phyloP scores from a whole-genome alignment of 371 early-diverging fungal species.

The Circinella minor region DNA sequence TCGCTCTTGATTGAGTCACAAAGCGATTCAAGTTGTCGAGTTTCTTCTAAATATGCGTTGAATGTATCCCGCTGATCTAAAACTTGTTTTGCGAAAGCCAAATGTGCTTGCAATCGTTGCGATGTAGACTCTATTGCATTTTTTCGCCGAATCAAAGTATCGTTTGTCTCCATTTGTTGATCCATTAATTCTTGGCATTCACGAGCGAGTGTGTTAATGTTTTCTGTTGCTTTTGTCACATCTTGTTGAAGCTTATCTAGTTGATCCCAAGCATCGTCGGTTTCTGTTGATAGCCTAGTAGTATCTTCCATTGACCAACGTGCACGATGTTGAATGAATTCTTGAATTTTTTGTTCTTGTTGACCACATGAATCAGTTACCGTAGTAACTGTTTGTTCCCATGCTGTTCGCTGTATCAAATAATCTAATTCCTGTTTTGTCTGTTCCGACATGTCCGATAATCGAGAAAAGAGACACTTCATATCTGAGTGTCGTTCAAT shows the following conservation, averaged over 20 bases:
- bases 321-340: constrained; percentile 22
- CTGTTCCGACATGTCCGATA: constrained; percentile 17
- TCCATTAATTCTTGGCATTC: neutral
- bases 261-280: neutral
- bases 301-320: constrained; percentile 26
- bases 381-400: constrained; percentile 24
- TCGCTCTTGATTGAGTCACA: constrained; percentile 8
- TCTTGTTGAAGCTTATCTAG: neutral
- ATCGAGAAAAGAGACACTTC: constrained; percentile 11
- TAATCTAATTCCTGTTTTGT: constrained; percentile 21
- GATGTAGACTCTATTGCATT: neutral
- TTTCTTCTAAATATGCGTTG: constrained; percentile 8
- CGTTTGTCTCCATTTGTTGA: constrained; percentile 3
- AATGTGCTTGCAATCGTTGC: constrained; percentile 4
- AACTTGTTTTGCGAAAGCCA: constrained; percentile 21
- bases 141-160: constrained; percentile 8
- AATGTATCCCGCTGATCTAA: constrained; percentile 12
- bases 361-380: constrained; percentile 17
- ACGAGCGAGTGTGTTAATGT: neutral
- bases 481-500: constrained; percentile 14
- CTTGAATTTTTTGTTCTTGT: constrained; percentile 22
- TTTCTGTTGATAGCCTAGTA: neutral
- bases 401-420: constrained; percentile 20
- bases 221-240: neutral
- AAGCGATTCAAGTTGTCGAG: constrained; percentile 10